phyloP scores from a whole-genome alignment of 2,329 filamentous ascomycete species.

The Fusarium musae region DNA sequence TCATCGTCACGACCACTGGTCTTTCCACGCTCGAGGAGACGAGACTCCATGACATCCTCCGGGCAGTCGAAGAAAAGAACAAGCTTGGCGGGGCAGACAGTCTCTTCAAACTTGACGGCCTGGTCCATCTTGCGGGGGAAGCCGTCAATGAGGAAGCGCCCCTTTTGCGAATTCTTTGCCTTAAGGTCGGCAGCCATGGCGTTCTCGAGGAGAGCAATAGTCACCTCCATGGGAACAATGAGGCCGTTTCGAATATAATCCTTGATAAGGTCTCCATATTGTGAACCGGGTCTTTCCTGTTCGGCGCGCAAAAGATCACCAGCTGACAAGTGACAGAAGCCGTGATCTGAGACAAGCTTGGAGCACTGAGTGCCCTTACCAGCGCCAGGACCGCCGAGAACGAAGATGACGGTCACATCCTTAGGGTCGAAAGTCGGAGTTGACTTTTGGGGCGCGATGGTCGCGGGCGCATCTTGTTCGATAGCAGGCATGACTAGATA shows the following conservation, averaged over 20 bases:
- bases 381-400: slow-evolving; percentile 93
- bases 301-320: slow-evolving; percentile 94
- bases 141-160: slow-evolving; percentile 81
- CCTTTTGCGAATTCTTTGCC: slow-evolving; percentile 60
- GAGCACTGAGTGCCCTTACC: slow-evolving; percentile 97
- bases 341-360: slow-evolving; percentile 86
- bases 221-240: slow-evolving; percentile 99
- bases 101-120: slow-evolving; percentile 90
- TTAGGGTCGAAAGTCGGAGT: slow-evolving; percentile 77
- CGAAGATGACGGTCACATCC: slow-evolving; percentile 92
- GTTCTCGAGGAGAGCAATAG: slow-evolving; percentile 91
- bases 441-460: slow-evolving; percentile 59
- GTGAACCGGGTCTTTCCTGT: slow-evolving; percentile 84
- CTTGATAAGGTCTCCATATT: slow-evolving; percentile 94
- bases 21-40: slow-evolving; percentile 89
- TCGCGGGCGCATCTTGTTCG: slow-evolving; percentile 28
- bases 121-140: slow-evolving; percentile 99
- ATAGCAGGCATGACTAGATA: slow-evolving; percentile 27
- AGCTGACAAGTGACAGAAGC: slow-evolving; percentile 92
- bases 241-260: slow-evolving; percentile 92
- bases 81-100: slow-evolving; percentile 83
- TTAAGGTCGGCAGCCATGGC: slow-evolving; percentile 81
- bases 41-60: slow-evolving; percentile 85
- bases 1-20: slow-evolving; percentile 92
- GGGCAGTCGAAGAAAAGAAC: slow-evolving; percentile 96